These are phyloP conservation scores for Sarocladium brachiariae DNA, from an alignment of 2,329 filamentous ascomycete species.

Conservation along the genomic window DNA sequence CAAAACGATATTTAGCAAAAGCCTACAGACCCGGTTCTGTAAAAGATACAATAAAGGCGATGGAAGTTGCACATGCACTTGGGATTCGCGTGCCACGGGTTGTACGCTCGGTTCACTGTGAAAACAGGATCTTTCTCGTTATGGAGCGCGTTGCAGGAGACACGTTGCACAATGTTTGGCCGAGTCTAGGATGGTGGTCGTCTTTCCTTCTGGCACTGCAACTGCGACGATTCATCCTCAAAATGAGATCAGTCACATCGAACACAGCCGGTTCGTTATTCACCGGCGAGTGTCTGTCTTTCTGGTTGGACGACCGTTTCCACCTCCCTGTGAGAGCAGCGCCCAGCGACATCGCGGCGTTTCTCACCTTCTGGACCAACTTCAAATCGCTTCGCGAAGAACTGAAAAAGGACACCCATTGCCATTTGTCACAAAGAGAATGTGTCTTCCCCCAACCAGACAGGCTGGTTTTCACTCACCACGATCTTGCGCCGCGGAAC, in stretches of 20 bases:
- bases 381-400: slow-evolving; percentile 11
- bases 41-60: slow-evolving; percentile 10
- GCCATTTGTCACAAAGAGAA: background rate
- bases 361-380: slow-evolving; percentile 14
- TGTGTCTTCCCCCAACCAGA: background rate
- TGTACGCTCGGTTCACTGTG: slow-evolving; percentile 7
- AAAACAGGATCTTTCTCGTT: slow-evolving; percentile 11
- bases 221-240: slow-evolving; percentile 11
- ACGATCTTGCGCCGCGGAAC: slow-evolving; percentile 15
- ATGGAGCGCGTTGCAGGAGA: slow-evolving; percentile 12
- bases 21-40: slow-evolving; percentile 10
- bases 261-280: slow-evolving; percentile 10
- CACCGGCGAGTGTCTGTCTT: slow-evolving; percentile 12
- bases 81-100: slow-evolving; percentile 11
- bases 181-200: slow-evolving; percentile 10
- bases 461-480: background rate
- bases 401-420: slow-evolving; percentile 11
- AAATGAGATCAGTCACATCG: slow-evolving; percentile 11
- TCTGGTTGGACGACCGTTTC: slow-evolving; percentile 12
- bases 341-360: slow-evolving; percentile 10
- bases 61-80: slow-evolving; percentile 11
- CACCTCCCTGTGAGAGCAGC: slow-evolving; percentile 11
- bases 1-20: slow-evolving; percentile 15
- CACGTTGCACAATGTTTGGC: slow-evolving; percentile 11
- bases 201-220: slow-evolving; percentile 13